Percentiles rank a stretch among this genome's conserved stretches.
phyloP scores from a whole-genome alignment of 2,329 filamentous ascomycete species.

The Colletotrichum kahawae region DNA sequence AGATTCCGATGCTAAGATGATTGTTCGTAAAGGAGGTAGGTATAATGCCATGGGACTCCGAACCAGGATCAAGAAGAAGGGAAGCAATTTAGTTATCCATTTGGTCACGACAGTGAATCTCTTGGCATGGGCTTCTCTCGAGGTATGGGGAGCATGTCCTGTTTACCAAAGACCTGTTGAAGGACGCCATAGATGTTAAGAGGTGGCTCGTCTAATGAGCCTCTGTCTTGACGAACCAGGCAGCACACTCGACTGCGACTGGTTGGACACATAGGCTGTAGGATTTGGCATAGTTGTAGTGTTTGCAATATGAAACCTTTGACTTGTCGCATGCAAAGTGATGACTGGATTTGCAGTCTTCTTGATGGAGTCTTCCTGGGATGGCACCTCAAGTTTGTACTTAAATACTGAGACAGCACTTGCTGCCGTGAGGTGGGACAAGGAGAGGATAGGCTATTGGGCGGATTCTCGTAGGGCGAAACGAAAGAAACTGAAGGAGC shows the following conservation, averaged over 20 bases:
- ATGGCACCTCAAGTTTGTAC: not conserved
- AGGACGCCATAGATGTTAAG: not conserved
- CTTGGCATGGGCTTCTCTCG: not conserved
- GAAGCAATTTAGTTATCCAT: not conserved
- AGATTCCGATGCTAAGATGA: not conserved
- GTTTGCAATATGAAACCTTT: not conserved
- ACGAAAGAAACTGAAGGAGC: conserved; percentile 11
- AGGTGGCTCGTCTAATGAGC: not conserved
- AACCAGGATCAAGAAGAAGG: not conserved
- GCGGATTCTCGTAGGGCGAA: not conserved
- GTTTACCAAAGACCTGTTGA: not conserved
- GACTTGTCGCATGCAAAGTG: not conserved
- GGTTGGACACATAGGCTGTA: not conserved
- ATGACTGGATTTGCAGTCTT: not conserved
- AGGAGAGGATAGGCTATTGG: not conserved
- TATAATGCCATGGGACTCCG: not conserved
- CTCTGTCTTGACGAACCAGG: not conserved
- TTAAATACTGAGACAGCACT: not conserved
- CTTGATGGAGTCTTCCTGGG: not conserved
- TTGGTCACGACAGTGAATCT: not conserved
- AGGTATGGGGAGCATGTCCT: not conserved
- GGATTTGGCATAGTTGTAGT: not conserved
- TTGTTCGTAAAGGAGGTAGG: not conserved
- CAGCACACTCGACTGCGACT: not conserved
- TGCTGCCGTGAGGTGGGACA: not conserved